A percentile compares a stretch with the other conserved stretches of the same genome.
Conservation (phyloP, 805 yeast species). For the Pichia eremophila region DNA sequence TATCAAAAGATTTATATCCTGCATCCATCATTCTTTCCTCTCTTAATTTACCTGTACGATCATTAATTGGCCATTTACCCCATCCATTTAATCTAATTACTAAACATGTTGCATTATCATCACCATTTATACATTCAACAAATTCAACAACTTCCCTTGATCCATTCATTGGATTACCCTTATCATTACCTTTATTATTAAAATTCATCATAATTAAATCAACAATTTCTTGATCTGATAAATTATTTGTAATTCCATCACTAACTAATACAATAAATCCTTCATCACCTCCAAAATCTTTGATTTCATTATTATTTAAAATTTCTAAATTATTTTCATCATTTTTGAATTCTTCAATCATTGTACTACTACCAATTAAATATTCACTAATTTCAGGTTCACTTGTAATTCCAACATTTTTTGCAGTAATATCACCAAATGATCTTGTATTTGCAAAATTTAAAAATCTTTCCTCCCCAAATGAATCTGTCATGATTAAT, state of each 20-base stretch:
- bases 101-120: constrained; percentile 91
- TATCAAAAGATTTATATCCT: neutral
- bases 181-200: constrained; percentile 51
- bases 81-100: constrained; percentile 78
- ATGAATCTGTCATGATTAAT: constrained; percentile 73
- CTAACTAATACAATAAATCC: constrained; percentile 72
- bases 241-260: constrained; percentile 78
- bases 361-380: constrained; percentile 51
- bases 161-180: constrained; percentile 76
- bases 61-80: constrained; percentile 86
- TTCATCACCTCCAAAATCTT: constrained; percentile 69
- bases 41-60: constrained; percentile 74
- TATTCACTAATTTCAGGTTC: constrained; percentile 81
- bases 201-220: constrained; percentile 71
- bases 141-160: constrained; percentile 80
- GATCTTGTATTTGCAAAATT: constrained; percentile 86
- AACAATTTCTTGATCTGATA: constrained; percentile 84
- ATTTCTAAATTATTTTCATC: constrained; percentile 11
- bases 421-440: constrained; percentile 81
- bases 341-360: constrained; percentile 26
- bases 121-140: constrained; percentile 80
- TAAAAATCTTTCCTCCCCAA: constrained; percentile 80
- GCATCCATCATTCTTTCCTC: constrained; percentile 44
- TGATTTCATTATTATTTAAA: constrained; percentile 16
- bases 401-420: constrained; percentile 76